Conservation (phyloP, 768 basidiomycete genomes). For the Nidula microcarpa region DNA sequence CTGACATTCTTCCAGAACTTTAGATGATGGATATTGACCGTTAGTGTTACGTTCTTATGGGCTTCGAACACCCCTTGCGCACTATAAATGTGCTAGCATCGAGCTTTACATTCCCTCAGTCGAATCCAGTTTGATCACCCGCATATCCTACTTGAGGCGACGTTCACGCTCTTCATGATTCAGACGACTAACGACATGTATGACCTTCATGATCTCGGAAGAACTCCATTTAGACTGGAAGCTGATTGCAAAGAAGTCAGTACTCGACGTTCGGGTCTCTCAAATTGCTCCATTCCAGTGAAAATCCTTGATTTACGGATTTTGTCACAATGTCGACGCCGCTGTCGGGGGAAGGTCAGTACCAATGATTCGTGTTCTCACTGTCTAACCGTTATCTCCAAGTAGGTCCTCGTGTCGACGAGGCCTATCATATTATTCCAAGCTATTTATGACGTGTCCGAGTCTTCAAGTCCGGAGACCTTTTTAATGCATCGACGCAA, state of each 20-base stretch:
- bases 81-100: slow-evolving; percentile 40
- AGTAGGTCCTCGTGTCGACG: slow-evolving; percentile 10
- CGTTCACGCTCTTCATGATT: slow-evolving; percentile 3
- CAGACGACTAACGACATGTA: slow-evolving; percentile 7
- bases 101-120: slow-evolving; percentile 7
- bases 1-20: slow-evolving; percentile 47
- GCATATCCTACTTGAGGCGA: slow-evolving; percentile 4
- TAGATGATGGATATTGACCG: slow-evolving; percentile 27
- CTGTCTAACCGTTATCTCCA: slow-evolving; percentile 10
- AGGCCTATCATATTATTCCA: slow-evolving; percentile 11
- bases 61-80: slow-evolving; percentile 19
- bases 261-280: neutral
- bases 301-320: slow-evolving; percentile 6
- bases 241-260: neutral
- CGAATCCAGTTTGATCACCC: slow-evolving; percentile 12
- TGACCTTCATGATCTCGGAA: slow-evolving; percentile 1
- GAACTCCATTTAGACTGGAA: neutral
- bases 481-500: slow-evolving; percentile 16
- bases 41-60: slow-evolving; percentile 20
- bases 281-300: slow-evolving; percentile 8
- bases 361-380: slow-evolving; percentile 5
- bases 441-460: slow-evolving; percentile 18
- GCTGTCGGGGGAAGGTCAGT: slow-evolving; percentile 20
- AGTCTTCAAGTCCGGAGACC: slow-evolving; percentile 15
- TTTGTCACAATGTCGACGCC: slow-evolving; percentile 10